Conservation (phyloP, 768 basidiomycete genomes). For the Kwoniella heveanensis region DNA sequence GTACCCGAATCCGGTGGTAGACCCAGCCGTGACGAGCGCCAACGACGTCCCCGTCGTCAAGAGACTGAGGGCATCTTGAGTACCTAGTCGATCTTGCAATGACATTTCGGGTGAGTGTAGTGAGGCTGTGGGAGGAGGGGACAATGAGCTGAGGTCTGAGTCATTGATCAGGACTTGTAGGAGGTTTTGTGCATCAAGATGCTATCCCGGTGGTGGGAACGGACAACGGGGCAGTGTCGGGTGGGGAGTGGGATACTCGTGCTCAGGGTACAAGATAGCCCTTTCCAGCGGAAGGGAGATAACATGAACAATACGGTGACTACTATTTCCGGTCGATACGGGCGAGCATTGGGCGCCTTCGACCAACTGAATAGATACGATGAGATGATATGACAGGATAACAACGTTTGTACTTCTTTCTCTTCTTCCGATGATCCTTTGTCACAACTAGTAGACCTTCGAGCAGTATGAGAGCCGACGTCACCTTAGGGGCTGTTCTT, state of each 20-base stretch:
- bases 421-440: too few species aligned
- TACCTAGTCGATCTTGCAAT: conserved; percentile 40
- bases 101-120: conserved; percentile 28
- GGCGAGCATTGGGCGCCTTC: neutral
- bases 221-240: neutral
- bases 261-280: neutral
- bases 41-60: conserved; percentile 34
- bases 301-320: neutral
- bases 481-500: neutral
- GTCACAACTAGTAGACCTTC: too few species aligned
- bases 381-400: neutral
- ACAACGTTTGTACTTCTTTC: neutral
- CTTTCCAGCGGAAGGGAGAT: neutral
- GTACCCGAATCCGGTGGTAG: conserved; percentile 29
- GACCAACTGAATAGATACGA: conserved; percentile 1
- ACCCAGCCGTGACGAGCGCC: conserved; percentile 31
- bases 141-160: too few species aligned
- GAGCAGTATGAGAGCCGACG: neutral
- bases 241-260: neutral
- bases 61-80: conserved; percentile 40
- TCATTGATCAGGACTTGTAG: too few species aligned
- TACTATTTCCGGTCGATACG: neutral
- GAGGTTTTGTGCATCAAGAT: too few species aligned
- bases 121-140: too few species aligned
- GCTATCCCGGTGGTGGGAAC: neutral